A percentile compares a stretch with the other conserved stretches of the same genome.
phyloP scores from a whole-genome alignment of 2,329 filamentous ascomycete genomes.

The Ceratocystis huliohia region DNA sequence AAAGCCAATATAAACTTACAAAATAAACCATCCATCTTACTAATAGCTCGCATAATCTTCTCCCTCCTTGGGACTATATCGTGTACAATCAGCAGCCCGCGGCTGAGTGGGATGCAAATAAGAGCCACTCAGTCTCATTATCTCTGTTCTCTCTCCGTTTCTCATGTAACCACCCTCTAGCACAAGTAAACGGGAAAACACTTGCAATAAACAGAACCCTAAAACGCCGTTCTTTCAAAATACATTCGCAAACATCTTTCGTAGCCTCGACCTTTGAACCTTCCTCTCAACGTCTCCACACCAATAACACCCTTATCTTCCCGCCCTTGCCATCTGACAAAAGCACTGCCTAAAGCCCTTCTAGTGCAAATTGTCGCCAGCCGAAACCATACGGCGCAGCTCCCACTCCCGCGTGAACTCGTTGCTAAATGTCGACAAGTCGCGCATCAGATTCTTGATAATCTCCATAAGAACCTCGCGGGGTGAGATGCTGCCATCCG shows the following conservation, averaged over 20 bases:
- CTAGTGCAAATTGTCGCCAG: slow-evolving; percentile 35
- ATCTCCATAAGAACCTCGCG: slow-evolving; percentile 73
- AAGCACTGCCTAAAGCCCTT: not conserved
- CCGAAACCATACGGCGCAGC: slow-evolving; percentile 69
- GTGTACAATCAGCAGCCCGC: not conserved
- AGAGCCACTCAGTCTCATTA: not conserved
- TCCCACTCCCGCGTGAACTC: slow-evolving; percentile 92
- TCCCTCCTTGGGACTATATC: not conserved
- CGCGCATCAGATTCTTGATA: slow-evolving; percentile 69
- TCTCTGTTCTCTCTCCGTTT: not conserved
- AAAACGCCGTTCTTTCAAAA: slow-evolving; percentile 10
- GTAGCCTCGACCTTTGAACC: not conserved
- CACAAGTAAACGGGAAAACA: not conserved
- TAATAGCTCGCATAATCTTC: not conserved
- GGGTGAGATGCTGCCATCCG: slow-evolving; percentile 76
- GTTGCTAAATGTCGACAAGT: slow-evolving; percentile 65
- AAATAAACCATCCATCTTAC: not conserved
- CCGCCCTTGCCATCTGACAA: not conserved
- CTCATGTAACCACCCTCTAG: not conserved
- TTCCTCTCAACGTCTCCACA: not conserved
- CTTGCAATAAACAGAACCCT: slow-evolving; percentile 6
- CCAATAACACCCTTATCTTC: not conserved
- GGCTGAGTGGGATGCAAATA: not conserved
- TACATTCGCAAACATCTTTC: not conserved
- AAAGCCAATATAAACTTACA: slow-evolving; percentile 1